Base-by-base conservation (phyloP, 2,329 filamentous ascomycete species). In the Colletotrichum sp. region DNA sequence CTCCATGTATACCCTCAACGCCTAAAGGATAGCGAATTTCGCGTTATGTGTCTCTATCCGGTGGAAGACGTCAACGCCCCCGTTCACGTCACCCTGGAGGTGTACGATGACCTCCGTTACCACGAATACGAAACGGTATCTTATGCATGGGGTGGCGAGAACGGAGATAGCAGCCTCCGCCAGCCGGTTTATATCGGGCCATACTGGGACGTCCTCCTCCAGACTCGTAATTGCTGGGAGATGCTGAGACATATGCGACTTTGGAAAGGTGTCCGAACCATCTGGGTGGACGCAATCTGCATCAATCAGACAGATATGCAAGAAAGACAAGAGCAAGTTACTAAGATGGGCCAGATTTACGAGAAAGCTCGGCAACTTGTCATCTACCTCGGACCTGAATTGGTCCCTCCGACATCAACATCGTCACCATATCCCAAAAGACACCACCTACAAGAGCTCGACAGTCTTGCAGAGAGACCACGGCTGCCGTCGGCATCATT, bases 11-110 rank as follows among this genome's bases (percentile, higher is more conserved):
- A 44, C 39, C 9, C 18, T 1, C 18, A n/a, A 6, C 5, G 39
- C 0, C 2, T 44, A 0, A 10, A 1, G 8, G 1, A n/a, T 0
- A 0, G 2, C 18, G 18, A 44, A 0, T 44, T 44, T 12, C 39
- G 39, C 0, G 9, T 44, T 0, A 2, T 44, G 2, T 44, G 39
- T 12, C 18, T 44, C 1, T 0, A 1, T 44, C 9, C 39, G 2
- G 39, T 44, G 12, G 18, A 44, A 0, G 39, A 44, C 39, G 5
- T 1, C 39, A 44, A 7, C 3, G 5, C 0, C 5, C 39, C 39
- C 18, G 0, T 44, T 0, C 39, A 44, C 0, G 2, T 7, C 3
- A 44, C 0, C 0, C 9, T 44, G 1, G 39, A 44, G 9, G 39
- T 44, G 5, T n/a, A 7, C 9, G 39, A 49, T 49, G 39, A 49